A percentile compares a stretch with the other conserved stretches of the same genome.
These are phyloP conservation scores for Lentinula guzmanii DNA, from an alignment of 768 basidiomycete species.

Conservation along the genomic window DNA sequence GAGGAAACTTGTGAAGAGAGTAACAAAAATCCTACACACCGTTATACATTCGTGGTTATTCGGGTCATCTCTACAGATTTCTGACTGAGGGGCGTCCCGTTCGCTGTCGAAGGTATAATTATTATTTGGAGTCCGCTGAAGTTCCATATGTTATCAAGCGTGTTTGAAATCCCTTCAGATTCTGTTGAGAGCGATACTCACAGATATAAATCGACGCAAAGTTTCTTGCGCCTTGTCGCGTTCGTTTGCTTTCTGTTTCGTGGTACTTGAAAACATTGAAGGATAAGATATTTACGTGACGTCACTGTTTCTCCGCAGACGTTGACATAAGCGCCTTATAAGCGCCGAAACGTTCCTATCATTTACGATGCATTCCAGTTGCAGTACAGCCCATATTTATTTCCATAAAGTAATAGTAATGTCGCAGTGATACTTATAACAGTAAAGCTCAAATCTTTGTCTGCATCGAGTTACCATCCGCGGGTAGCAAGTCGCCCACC, in stretches of 20 bases:
- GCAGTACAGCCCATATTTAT: neutral
- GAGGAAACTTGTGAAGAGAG: neutral
- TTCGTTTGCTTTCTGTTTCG: neutral
- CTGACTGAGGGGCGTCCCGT: constrained; percentile 47
- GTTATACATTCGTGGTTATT: constrained; percentile 47
- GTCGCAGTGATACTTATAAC: neutral
- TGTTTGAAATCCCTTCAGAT: neutral
- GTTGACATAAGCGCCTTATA: too few relatives aligned
- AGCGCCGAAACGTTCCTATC: too few relatives aligned
- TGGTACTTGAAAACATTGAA: neutral
- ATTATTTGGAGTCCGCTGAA: constrained; percentile 41
- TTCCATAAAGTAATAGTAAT: neutral
- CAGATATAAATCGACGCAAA: constrained; percentile 37
- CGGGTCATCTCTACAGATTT: constrained; percentile 49
- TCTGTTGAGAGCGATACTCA: constrained; percentile 16
- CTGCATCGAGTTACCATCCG: constrained; percentile 44
- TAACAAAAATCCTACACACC: constrained; percentile 26
- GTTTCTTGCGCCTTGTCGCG: constrained; percentile 15
- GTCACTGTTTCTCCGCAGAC: neutral
- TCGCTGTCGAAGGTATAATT: constrained; percentile 61
- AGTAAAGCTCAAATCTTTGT: neutral
- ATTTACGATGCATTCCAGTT: neutral
- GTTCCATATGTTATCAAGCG: neutral
- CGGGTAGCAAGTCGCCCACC: constrained; percentile 67
- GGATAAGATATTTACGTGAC: constrained; percentile 9